phyloP scores from a whole-genome alignment of 2,329 filamentous ascomycete species.

The Colletotrichum lupini region DNA sequence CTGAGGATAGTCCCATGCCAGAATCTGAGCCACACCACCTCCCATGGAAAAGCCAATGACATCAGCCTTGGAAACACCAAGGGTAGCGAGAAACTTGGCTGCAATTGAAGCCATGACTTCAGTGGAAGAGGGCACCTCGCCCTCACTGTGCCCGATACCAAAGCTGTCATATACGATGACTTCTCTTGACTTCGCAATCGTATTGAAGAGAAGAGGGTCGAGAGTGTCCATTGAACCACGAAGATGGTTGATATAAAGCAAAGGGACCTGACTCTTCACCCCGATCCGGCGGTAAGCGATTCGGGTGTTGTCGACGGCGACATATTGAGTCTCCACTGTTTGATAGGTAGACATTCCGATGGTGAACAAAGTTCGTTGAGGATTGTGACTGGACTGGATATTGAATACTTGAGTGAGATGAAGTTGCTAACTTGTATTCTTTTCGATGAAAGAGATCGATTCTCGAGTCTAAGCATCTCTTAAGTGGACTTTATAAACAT shows the following conservation, averaged over 20 bases:
- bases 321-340: not conserved
- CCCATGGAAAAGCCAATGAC: constrained; percentile 64
- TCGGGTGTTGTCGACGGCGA: not conserved
- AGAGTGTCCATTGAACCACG: constrained; percentile 50
- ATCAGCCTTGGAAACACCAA: constrained; percentile 51
- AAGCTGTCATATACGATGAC: constrained; percentile 60
- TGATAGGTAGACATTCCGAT: not conserved
- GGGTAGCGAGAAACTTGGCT: constrained; percentile 41
- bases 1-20: constrained; percentile 46
- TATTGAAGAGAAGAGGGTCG: constrained; percentile 58
- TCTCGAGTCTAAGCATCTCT: too few relatives aligned
- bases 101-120: constrained; percentile 46
- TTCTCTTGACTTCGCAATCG: constrained; percentile 52
- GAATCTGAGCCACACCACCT: constrained; percentile 56
- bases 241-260: constrained; percentile 9
- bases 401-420: not conserved
- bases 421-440: too few relatives aligned
- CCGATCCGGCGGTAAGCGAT: constrained; percentile 12
- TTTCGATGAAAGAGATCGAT: too few relatives aligned
- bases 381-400: not conserved
- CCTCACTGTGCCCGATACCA: constrained; percentile 57
- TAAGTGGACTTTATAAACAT: too few relatives aligned
- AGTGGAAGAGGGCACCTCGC: constrained; percentile 53
- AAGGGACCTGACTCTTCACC: not conserved
- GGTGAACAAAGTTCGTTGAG: not conserved